Base-by-base conservation (phyloP, 306 rosid species). In the Heteromeles arbutifolia region DNA sequence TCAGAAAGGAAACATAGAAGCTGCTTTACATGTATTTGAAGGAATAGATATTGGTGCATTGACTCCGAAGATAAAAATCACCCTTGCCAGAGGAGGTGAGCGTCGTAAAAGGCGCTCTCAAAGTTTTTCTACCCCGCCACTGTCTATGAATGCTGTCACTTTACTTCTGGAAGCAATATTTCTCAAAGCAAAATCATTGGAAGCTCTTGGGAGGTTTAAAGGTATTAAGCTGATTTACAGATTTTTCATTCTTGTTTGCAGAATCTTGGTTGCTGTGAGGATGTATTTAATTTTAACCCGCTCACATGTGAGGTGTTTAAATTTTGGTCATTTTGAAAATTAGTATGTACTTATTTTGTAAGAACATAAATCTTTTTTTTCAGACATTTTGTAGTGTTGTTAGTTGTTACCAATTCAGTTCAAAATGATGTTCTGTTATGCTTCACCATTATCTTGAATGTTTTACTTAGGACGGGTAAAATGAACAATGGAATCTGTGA, bases 1-100 rank as follows among this genome's bases (percentile, higher is more conserved):
- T 84, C 96, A 90, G 78, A 96, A 96, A 80, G 99, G 99, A 84
- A 96, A 96, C 76, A 68, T 88, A 67, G 94, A 88, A 83, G 90
- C 96, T 54, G 99, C 99, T 34, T 81, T 92, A 67, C 91, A 87
- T 82, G 96, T 96, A 75, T 92, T 96, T 85, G 98, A 87, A 82
- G 97, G 92, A 72, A 92, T 96, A 73, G 94, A 96, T 79, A 82
- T 87, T 45, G 77, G 79, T 78, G 81, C 83, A 29, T 85, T 88
- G 74, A 85, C 90, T 74, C 87, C 92, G 48, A 92, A 88, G 85
- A 89, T 92, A 62, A 92, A 87, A 86, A 39, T 67, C 53, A 77
- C 96, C 54, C 93, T 96, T 82, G 75, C 90, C 31, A 87, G 83
- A 86, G 86, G 81, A 61, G 82, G 74, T 48, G 93, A 87, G 50